A percentile compares a stretch with the other conserved stretches of the same genome.
Evolutionary conservation across 116 monocot genomes (phyloP).

Genomic region (Posidonia oceanica): DNA sequence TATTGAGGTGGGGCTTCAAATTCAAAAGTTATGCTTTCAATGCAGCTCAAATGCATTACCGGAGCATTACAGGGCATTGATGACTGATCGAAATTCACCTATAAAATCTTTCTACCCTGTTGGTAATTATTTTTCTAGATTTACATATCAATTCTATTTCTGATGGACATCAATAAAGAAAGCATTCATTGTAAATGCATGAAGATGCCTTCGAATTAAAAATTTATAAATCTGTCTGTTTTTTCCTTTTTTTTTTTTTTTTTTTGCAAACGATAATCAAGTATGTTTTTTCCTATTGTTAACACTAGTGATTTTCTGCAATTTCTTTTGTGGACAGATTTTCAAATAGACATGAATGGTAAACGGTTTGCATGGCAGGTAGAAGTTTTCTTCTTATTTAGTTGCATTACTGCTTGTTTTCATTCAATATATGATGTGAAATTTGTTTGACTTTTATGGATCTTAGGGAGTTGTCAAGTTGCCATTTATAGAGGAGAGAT

Average conservation of each 20-base stretch:
- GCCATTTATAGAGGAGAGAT: conserved; percentile 88
- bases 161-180: neutral
- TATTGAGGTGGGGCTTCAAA: neutral
- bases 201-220: neutral
- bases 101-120: conserved; percentile 72
- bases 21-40: neutral
- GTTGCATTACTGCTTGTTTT: neutral
- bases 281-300: no score
- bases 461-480: conserved; percentile 82
- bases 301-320: no score
- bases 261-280: no score
- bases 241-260: no score
- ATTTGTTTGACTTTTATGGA: neutral
- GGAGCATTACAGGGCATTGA: conserved; percentile 56
- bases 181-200: neutral
- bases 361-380: conserved; percentile 99
- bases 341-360: conserved; percentile 97
- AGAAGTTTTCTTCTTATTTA: neutral
- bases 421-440: no score
- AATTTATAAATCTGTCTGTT: no score
- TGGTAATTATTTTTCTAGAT: conserved; percentile 30
- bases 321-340: conserved; percentile 43
- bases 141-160: neutral
- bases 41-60: conserved; percentile 78
- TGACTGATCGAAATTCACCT: conserved; percentile 77